These are phyloP conservation scores for Cercospora sp. DNA, from an alignment of 2,329 filamentous ascomycete species.

Conservation along the genomic window DNA sequence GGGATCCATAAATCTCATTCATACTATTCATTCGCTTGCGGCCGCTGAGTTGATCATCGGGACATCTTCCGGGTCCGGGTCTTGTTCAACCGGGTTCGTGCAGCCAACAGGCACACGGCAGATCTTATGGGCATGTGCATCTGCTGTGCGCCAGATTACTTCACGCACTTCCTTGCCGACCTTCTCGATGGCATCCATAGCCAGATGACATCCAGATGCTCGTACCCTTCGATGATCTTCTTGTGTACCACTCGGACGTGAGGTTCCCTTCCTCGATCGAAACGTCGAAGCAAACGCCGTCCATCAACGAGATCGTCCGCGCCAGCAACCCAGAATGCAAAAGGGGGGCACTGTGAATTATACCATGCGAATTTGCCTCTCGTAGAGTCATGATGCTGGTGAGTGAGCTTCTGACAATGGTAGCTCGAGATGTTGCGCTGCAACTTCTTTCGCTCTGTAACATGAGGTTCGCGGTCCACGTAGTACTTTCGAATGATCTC, in stretches of 20 bases:
- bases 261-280: conserved; percentile 77
- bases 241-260: conserved; percentile 76
- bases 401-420: conserved; percentile 35
- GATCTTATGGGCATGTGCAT: conserved; percentile 54
- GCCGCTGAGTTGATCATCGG: conserved; percentile 34
- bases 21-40: conserved; percentile 36
- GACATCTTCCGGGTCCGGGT: conserved; percentile 29
- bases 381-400: conserved; percentile 34
- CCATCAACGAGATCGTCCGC: conserved; percentile 85
- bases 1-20: conserved; percentile 20
- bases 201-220: conserved; percentile 94
- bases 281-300: conserved; percentile 67
- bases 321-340: conserved; percentile 86
- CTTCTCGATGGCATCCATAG: conserved; percentile 80
- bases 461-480: conserved; percentile 33
- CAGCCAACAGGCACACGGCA: conserved; percentile 69
- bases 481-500: conserved; percentile 43
- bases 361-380: conserved; percentile 70
- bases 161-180: conserved; percentile 79
- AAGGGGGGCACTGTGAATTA: conserved; percentile 72
- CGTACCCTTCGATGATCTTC: conserved; percentile 82
- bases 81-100: conserved; percentile 44
- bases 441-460: conserved; percentile 33
- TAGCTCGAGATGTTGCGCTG: conserved; percentile 36
- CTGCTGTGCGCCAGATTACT: conserved; percentile 77